phyloP scores from a whole-genome alignment of 495 filamentous ascomycete genomes.

The Cercophora sp. region DNA sequence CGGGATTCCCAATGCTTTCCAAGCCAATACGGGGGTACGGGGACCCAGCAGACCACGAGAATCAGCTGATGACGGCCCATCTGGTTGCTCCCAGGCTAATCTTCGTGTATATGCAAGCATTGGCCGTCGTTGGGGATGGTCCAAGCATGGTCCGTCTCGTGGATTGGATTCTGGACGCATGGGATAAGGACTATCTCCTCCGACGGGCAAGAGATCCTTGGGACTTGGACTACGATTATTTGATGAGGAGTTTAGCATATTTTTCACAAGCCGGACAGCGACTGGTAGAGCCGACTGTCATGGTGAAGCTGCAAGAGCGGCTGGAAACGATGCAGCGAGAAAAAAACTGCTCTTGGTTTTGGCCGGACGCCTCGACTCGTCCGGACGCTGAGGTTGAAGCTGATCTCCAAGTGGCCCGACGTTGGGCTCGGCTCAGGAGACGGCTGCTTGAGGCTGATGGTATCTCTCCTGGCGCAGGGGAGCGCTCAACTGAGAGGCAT shows the following conservation, averaged over 20 bases:
- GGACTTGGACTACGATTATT: conserved; percentile 23
- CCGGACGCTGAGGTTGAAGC: neutral
- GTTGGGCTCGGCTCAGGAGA: neutral
- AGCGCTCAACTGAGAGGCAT: neutral
- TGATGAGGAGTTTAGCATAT: conserved; percentile 31
- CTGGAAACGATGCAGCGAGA: conserved; percentile 20
- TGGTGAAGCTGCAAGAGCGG: conserved; percentile 18
- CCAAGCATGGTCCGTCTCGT: conserved; percentile 33
- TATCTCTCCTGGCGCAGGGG: too few species aligned
- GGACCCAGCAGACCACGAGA: too few species aligned
- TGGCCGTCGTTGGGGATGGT: conserved; percentile 32
- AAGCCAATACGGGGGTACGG: too few species aligned
- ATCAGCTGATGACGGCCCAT: too few species aligned
- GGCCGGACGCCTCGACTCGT: conserved; percentile 1
- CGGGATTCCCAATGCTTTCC: too few species aligned
- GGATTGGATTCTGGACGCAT: conserved; percentile 37
- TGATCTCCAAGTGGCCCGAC: neutral
- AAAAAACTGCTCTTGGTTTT: conserved; percentile 24
- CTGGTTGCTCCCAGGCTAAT: too few species aligned
- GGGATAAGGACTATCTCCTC: conserved; percentile 26
- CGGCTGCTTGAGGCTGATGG: neutral
- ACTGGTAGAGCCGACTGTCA: conserved; percentile 18
- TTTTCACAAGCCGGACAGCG: conserved; percentile 28
- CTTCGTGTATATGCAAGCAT: conserved; percentile 39
- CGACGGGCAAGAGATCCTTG: conserved; percentile 30